Evolutionary conservation across 164 flowering plant genomes (phyloP), one percentile per base, ranked within the genome.

Genomic region (Pachysandra terminalis): DNA sequence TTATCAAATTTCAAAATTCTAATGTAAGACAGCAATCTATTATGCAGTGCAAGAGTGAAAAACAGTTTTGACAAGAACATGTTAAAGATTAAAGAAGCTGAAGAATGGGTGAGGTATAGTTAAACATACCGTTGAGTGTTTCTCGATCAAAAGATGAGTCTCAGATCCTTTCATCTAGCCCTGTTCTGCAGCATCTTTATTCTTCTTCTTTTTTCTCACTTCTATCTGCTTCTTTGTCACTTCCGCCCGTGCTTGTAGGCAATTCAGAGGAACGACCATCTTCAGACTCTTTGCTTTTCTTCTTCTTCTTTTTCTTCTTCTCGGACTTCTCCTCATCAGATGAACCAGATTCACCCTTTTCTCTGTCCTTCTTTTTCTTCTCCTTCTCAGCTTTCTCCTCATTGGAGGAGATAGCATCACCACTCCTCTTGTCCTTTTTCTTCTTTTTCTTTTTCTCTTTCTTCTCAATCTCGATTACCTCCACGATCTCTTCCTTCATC

Each of bases 181-280:
- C 35, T 63, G 40, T 13, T 72, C 73, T n/a, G 70, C 83, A 10
- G 64, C 73, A 35, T 77, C 80, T 63, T 77, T 73, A 45, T 71
- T 58, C 69, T 78, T 77, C 70, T 81, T 69, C 53, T 79, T 82
- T 85, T 81, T 79, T 81, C 61, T 86, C 80, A 57, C 81, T 77
- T 61, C n/a, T 68, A 37, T 71, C 77, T 17, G 73, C 67, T 7
- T 27, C 80, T 37, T 17, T 68, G 15, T 66, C 65, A 52, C 25
- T 41, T 13, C 27, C 75, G 35, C 32, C 68, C 56, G 26, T 28
- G 22, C 48, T 68, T 32, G 62, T 48, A 9, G 68, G 70, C 24
- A 60, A 64, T 51, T 26, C 77, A 35, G 5, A 40, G n/a, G 51
- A 40, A n/a, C 2, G 70, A n/a, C 60, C 73, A 40, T 74, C 77